phyloP scores from a whole-genome alignment of 192 early-diverging fungal species.

The Fimicolochytrium jonesii region DNA sequence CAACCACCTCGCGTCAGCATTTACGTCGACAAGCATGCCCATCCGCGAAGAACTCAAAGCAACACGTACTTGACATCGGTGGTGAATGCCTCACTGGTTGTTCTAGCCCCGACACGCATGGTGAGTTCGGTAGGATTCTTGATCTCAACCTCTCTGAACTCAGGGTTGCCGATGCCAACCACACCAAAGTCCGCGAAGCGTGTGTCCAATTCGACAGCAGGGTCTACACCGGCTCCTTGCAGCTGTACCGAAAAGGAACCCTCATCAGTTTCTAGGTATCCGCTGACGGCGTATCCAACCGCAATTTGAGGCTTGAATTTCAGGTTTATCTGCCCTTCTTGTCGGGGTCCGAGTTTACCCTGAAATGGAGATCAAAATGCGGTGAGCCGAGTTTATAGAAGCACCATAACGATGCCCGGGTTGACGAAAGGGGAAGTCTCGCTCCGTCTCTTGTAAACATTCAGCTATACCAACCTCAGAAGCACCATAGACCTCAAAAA shows the following conservation, averaged over 20 bases:
- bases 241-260: constrained; percentile 33
- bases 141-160: constrained; percentile 37
- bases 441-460: neutral
- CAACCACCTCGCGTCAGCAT: too few species aligned
- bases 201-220: constrained; percentile 27
- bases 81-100: constrained; percentile 27
- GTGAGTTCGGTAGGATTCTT: constrained; percentile 34
- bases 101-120: constrained; percentile 29
- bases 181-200: constrained; percentile 43
- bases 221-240: constrained; percentile 36
- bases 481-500: constrained; percentile 29
- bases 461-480: too few species aligned
- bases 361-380: neutral
- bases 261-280: constrained; percentile 39
- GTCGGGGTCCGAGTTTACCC: constrained; percentile 14
- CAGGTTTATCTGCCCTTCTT: constrained; percentile 26
- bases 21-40: neutral
- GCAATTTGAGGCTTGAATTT: constrained; percentile 37
- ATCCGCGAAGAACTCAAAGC: too few species aligned
- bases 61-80: constrained; percentile 17
- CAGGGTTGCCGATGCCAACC: constrained; percentile 46
- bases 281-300: constrained; percentile 27
- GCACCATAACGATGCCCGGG: too few species aligned
- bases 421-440: neutral
- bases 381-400: neutral